phyloP scores from a whole-genome alignment of 1,284 basidiomycete genomes.

The Rhodotorula sp. region DNA sequence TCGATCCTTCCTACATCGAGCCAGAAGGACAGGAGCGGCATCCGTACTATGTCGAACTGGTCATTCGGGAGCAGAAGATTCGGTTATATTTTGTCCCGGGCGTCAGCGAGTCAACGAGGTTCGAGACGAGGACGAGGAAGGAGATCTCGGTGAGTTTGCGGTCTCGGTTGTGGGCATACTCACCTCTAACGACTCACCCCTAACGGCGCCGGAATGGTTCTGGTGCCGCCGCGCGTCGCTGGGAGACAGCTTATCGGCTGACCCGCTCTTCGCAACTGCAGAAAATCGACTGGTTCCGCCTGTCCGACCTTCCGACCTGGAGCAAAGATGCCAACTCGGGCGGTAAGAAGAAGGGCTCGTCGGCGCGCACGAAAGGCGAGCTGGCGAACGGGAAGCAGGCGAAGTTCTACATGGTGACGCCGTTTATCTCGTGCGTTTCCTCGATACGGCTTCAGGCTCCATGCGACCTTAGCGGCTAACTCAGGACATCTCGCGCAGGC shows the following conservation, averaged over 20 bases:
- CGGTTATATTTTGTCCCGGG: conserved; percentile 88
- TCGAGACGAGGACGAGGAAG: conserved; percentile 92
- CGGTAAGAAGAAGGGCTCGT: conserved; percentile 10
- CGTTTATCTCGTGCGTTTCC: conserved; percentile 78
- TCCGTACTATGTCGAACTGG: conserved; percentile 72
- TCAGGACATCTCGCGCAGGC: conserved; percentile 23
- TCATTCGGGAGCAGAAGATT: conserved; percentile 84
- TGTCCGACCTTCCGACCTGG: conserved; percentile 91
- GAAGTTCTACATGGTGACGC: conserved; percentile 93
- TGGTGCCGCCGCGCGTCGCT: not conserved
- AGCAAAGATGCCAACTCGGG: conserved; percentile 63
- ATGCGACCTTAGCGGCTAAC: not conserved
- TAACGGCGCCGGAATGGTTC: not conserved
- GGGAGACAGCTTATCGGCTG: not conserved
- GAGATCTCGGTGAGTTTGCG: conserved; percentile 83
- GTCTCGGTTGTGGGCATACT: conserved; percentile 18
- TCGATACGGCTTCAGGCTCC: too few relatives aligned
- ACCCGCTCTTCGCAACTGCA: conserved; percentile 47
- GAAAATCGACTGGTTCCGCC: conserved; percentile 96
- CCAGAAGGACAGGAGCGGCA: conserved; percentile 33
- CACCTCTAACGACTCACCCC: not conserved
- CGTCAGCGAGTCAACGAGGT: conserved; percentile 83
- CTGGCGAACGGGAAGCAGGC: conserved; percentile 51
- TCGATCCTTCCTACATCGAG: conserved; percentile 35
- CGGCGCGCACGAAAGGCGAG: conserved; percentile 55